Percentiles rank a stretch among this genome's conserved stretches.
phyloP scores from a whole-genome alignment of 768 basidiomycete genomes.

The Psilocybe tampanensis region DNA sequence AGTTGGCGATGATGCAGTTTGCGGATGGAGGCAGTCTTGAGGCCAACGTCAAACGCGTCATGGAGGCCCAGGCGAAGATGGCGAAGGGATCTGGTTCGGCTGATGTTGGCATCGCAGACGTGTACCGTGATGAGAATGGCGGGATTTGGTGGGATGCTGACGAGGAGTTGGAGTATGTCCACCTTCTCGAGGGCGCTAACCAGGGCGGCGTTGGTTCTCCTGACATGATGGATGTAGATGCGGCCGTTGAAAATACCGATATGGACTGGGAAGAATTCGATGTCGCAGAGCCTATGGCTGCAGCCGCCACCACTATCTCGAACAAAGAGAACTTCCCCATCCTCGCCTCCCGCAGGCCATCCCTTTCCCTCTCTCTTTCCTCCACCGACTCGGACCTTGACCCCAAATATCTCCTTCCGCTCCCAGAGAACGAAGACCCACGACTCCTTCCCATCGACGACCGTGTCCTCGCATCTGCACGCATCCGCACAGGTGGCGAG shows the following conservation, averaged over 20 bases:
- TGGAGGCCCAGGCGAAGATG: constrained; percentile 57
- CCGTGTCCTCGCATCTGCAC: constrained; percentile 31
- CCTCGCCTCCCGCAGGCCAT: constrained; percentile 10
- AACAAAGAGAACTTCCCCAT: constrained; percentile 20
- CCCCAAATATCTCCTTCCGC: constrained; percentile 44
- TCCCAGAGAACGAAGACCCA: constrained; percentile 32
- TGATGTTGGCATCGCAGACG: constrained; percentile 43
- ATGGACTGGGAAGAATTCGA: constrained; percentile 24
- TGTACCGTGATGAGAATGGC: constrained; percentile 62
- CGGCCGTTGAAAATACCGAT: background rate
- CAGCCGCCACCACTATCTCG: background rate
- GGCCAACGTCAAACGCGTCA: constrained; percentile 51
- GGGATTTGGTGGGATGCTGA: constrained; percentile 74
- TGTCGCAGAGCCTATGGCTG: constrained; percentile 9
- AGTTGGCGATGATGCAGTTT: constrained; percentile 73
- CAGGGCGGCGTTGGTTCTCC: constrained; percentile 17
- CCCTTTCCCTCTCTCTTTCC: constrained; percentile 23
- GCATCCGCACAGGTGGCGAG: constrained; percentile 31
- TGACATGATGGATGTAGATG: constrained; percentile 22
- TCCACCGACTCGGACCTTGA: constrained; percentile 57
- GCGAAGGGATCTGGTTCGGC: constrained; percentile 28
- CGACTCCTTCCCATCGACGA: constrained; percentile 29
- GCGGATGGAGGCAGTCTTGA: constrained; percentile 64
- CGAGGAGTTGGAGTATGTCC: constrained; percentile 70
- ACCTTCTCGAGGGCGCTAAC: constrained; percentile 48